Base-by-base conservation (phyloP, 176 grass and related monocot species). In the Cymbopogon citratus region DNA sequence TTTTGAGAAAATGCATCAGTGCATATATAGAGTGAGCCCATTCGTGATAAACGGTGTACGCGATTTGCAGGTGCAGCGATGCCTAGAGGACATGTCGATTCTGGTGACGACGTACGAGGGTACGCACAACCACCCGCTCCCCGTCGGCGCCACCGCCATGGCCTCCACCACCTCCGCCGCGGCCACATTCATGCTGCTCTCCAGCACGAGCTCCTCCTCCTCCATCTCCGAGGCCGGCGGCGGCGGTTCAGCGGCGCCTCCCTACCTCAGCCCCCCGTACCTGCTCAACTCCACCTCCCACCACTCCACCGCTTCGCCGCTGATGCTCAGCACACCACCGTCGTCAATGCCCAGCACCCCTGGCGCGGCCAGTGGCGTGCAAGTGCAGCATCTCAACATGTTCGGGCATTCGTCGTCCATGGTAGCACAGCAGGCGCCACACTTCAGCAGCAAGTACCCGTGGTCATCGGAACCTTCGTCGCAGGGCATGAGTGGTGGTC, bases 101-200 rank as follows among this genome's bases (percentile, higher is more conserved):
- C 87, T 99, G 56, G 85, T 99, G 80, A 99, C 96, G 24, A 99
- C 96, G 62, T 99, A 99, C 78, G 96, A 95, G 90, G 96, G 92
- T 40, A 95, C 92, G 28, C 96, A 99, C 89, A 99, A 99, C 90
- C 96, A 99, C 75, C 92, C 96, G 38, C 85, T 99, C 19, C 96
- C 96, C 28, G 87, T 99, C 74, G 92, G 96, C 14, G 96, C 92
- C 64, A 95, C 96, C 0, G 96, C 96, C 68, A 93, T 99, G 92
- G 96, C 92, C 7, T 95, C 92, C 43, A 99, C 91, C 3, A 80
- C 92, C 72, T 87, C 88, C 24, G 73, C 89, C 26, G 85, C 92
- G 0, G 92, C 90, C 67, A 99, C 83, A 3, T 99, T 90, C 80
- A 92, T 93, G 92, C 76, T 98, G 18, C 90, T 84, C 36, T 92